Percentiles rank a stretch among this genome's conserved stretches.
Evolutionary conservation across 2,329 filamentous ascomycete species (phyloP).

Genomic region (Phaeosphaeriaceae sp.): DNA sequence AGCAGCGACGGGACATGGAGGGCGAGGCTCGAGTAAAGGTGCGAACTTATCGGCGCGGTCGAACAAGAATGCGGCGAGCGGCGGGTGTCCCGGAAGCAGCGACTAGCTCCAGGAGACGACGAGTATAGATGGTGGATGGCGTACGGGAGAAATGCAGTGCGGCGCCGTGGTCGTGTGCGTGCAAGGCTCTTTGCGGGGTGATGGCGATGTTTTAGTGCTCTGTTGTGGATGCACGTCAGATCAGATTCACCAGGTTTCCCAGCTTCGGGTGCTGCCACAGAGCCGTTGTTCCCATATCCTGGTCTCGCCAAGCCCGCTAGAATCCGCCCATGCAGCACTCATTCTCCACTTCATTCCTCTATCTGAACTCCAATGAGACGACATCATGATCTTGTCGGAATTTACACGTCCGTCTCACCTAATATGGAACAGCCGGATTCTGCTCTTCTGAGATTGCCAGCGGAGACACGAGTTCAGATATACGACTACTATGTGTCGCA

Average conservation of each 20-base stretch:
- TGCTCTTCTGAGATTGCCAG: no score
- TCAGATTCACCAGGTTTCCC: conserved; percentile 20
- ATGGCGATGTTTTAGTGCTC: conserved; percentile 5
- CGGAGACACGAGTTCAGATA: no score
- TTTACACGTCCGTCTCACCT: no score
- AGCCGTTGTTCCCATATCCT: conserved; percentile 6
- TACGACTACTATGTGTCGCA: no score
- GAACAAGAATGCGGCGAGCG: conserved; percentile 19
- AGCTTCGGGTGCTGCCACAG: conserved; percentile 15
- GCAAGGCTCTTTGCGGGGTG: conserved; percentile 11
- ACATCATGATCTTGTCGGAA: no score
- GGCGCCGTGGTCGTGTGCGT: conserved; percentile 5
- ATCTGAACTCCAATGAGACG: not conserved
- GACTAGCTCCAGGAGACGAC: conserved; percentile 2
- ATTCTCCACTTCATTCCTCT: not conserved
- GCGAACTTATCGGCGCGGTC: conserved; percentile 14
- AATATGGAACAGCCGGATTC: no score
- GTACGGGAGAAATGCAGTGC: not conserved
- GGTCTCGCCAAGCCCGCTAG: conserved; percentile 2
- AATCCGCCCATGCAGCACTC: not conserved
- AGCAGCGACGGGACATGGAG: conserved; percentile 24
- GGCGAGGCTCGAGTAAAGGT: conserved; percentile 12
- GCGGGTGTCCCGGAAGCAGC: conserved; percentile 18
- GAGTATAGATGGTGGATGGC: not conserved
- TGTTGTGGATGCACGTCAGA: conserved; percentile 1